Evolutionary conservation across 768 basidiomycete species (phyloP), one percentile per base, ranked within the genome.

Genomic region (Mycena belliarum): DNA sequence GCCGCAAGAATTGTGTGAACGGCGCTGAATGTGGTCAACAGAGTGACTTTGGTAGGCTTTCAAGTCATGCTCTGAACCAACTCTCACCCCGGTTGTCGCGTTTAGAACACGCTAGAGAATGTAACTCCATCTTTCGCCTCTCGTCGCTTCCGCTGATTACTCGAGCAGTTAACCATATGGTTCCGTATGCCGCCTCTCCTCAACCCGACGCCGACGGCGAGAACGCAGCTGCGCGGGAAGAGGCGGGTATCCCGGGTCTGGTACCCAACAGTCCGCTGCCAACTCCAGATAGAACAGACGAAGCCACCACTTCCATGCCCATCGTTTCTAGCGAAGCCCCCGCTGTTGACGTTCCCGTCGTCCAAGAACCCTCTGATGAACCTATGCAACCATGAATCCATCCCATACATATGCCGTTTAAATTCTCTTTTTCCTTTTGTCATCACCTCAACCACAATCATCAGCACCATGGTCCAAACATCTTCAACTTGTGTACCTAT

Each of bases 91-190:
- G 45, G 40, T 50, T 25, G 49, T 52, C 38, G 32, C 52, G 26
- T 43, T 28, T 24, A 90, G 89, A 73, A 4, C 91, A 93, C 68
- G 88, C 89, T 10, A 83, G 76, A 71, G 89, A 91, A 72, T 92
- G 91, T 91, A 66, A 72, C 33, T 58, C 53, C 55, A 23, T 32
- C 29, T 32, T 12, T 32, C 15, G 52, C 24, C 28, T 33, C 24
- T 16, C 18, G 12, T 11, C 4, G 21, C 25, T 40, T 21, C 14
- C 10, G 25, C 51, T 64, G 49, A 60, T 44, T 24, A 10, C 20
- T 55, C 15, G 28, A 9, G 1, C 48, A 79, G 78, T 73, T 61
- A 80, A 79, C 61, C 78, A 79, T 53, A 61, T 78, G 63, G 65
- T 75, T 18, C 59, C 53, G 2, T 29, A 48, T 37, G 20, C 42